These are phyloP conservation scores for Calonectria pauciramosa DNA, from an alignment of 2,329 filamentous ascomycete genomes.

Conservation along the genomic window DNA sequence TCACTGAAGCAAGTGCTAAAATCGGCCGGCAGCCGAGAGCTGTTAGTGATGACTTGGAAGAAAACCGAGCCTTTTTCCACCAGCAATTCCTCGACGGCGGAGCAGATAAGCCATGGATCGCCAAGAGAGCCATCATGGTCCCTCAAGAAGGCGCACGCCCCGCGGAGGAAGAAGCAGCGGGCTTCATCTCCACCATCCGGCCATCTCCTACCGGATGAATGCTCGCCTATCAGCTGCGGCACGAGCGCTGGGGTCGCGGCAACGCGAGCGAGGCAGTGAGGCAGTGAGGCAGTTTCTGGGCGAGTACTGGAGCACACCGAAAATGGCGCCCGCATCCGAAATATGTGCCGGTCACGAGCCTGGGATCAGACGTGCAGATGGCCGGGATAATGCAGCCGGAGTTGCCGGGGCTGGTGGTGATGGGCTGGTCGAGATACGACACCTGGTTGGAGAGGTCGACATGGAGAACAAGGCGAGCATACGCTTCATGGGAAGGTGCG, in stretches of 20 bases:
- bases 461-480: background rate
- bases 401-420: background rate
- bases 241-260: slow-evolving; percentile 1
- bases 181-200: background rate
- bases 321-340: background rate
- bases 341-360: background rate
- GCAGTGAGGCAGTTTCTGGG: slow-evolving; percentile 20
- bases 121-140: slow-evolving; percentile 8
- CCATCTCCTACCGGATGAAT: background rate
- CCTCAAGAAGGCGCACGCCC: background rate
- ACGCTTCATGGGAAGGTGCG: slow-evolving; percentile 12
- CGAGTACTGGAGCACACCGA: slow-evolving; percentile 11
- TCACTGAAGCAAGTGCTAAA: too few species aligned
- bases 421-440: background rate
- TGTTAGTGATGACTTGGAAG: background rate
- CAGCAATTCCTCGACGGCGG: background rate
- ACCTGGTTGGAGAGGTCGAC: background rate
- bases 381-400: background rate
- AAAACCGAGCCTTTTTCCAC: slow-evolving; percentile 2
- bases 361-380: background rate
- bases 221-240: background rate
- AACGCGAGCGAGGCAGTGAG: background rate
- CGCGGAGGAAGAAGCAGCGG: slow-evolving; percentile 2
- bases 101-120: slow-evolving; percentile 3
- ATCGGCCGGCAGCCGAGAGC: background rate